Evolutionary conservation across 352 stramenopile genomes (phyloP).

Genomic region (Phytopythium delawarense): DNA sequence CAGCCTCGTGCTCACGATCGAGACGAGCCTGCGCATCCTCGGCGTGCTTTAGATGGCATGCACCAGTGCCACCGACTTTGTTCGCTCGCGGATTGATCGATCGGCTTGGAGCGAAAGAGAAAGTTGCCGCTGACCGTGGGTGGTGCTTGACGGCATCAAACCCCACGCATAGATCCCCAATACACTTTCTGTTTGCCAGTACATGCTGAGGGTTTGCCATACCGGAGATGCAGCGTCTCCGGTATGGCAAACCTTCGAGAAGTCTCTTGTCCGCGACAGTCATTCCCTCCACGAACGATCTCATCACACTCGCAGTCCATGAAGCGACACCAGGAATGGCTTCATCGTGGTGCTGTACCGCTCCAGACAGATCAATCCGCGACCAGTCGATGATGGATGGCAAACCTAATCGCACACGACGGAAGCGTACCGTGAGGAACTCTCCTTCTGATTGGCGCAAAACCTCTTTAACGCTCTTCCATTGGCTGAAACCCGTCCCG

Average conservation of each 20-base stretch:
- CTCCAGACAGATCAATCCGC: not conserved
- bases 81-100: not conserved
- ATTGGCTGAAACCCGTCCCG: slow-evolving; percentile 3
- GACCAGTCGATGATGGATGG: slow-evolving; percentile 1
- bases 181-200: not conserved
- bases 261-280: too few relatives aligned
- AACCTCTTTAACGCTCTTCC: not conserved
- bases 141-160: not conserved
- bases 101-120: not conserved
- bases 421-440: not conserved
- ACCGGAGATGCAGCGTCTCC: too few relatives aligned
- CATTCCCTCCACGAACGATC: too few relatives aligned
- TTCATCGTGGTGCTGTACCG: not conserved
- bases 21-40: slow-evolving; percentile 25
- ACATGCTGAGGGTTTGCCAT: not conserved
- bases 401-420: not conserved
- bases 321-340: not conserved
- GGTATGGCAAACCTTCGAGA: too few relatives aligned
- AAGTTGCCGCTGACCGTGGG: not conserved
- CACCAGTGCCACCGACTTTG: not conserved
- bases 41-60: slow-evolving; percentile 14
- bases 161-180: not conserved
- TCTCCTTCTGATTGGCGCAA: too few relatives aligned
- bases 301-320: too few relatives aligned
- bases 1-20: slow-evolving; percentile 25